Base-by-base conservation (phyloP, 2,329 filamentous ascomycete genomes). In the Diaporthe vexans region DNA sequence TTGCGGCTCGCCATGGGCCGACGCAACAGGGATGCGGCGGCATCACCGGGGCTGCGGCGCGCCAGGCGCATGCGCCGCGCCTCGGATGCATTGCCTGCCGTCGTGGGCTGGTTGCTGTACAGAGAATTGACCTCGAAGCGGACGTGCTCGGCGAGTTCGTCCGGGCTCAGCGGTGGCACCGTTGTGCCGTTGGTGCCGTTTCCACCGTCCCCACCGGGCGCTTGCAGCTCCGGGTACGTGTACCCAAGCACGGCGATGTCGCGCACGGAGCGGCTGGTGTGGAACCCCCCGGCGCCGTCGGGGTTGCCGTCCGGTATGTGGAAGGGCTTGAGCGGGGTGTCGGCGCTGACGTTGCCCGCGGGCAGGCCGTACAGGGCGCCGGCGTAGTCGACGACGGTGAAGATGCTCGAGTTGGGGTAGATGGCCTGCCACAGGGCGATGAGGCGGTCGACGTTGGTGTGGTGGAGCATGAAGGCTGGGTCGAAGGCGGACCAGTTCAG, bases 101-200 rank as follows among this genome's bases (percentile, higher is more conserved):
- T 26, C n/a, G 33, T 51, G 35, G 65, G 72, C n/a, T 56, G 24
- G 21, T 26, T 54, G 46, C 78, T 78, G 76, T 86, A 86, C 0
- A 94, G 81, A 1, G 82, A 85, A 67, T 88, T 85, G 21, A 93
- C 87, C 10, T 91, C 89, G 1, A 90, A 88, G 54, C 90, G 87
- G 52, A 94, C 84, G 79, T 93, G 93, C 76, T 89, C 88, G 46
- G 86, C 85, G 65, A 94, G 80, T 78, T 92, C 86, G 76, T 90
- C 85, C 5, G 89, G 82, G 8, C 87, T 87, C 81, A 91, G 46
- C 46, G 61, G 35, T 13, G 11, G 4, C 11, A 24, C 7, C 26
- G 7, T 15, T 13, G 46, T 54, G n/a, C n/a, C 9, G 24, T 43
- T 63, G n/a, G 46, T 7, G 11, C 5, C 52, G 10, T n/a, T 90